Conservation (phyloP, 306 rosid species). For the Quercus alba region DNA sequence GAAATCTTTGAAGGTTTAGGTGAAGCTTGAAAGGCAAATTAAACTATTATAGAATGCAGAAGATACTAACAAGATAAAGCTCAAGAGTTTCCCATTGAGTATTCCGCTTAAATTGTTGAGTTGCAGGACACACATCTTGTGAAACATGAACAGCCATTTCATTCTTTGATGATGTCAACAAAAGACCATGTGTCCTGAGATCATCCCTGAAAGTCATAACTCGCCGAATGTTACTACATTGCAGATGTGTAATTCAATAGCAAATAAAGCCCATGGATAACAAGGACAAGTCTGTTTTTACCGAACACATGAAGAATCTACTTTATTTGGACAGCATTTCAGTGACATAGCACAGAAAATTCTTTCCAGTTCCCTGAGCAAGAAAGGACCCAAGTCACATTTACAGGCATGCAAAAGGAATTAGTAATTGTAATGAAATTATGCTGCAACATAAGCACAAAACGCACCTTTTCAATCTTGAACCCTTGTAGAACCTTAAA, state of each 20-base stretch:
- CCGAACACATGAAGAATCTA: constrained; percentile 57
- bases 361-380: constrained; percentile 78
- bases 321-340: constrained; percentile 72
- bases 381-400: constrained; percentile 18
- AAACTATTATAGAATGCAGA: constrained; percentile 7
- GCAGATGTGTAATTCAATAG: constrained; percentile 9
- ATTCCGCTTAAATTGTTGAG: constrained; percentile 47
- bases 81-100: constrained; percentile 72
- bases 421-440: background rate
- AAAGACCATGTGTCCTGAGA: constrained; percentile 53
- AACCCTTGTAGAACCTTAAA: constrained; percentile 81
- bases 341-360: constrained; percentile 64
- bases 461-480: constrained; percentile 69
- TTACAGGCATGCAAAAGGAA: constrained; percentile 19
- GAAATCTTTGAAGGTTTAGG: background rate
- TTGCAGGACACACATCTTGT: constrained; percentile 42
- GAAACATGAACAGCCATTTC: constrained; percentile 60
- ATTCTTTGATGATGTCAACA: constrained; percentile 58
- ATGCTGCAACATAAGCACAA: background rate
- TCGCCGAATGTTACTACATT: constrained; percentile 7
- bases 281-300: constrained; percentile 31
- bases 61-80: constrained; percentile 72
- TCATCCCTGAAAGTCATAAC: constrained; percentile 36
- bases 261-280: constrained; percentile 6
- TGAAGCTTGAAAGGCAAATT: background rate